Base-by-base conservation (phyloP, 306 rosid genomes). In the Quercus bicolor region DNA sequence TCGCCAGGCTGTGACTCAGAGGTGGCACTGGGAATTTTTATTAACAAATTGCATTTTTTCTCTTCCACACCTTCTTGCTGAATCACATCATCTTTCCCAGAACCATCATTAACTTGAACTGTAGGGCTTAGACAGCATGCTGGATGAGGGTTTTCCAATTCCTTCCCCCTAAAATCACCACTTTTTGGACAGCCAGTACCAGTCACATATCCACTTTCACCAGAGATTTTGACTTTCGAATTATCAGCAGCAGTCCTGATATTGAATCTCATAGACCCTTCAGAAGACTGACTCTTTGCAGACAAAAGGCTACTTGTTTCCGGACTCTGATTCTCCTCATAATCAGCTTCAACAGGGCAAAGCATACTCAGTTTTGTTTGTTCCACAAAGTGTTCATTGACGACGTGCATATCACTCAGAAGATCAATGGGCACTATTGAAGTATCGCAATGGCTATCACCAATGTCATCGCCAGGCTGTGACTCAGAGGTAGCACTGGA, bases 71-170 rank as follows among this genome's bases (percentile, higher is more conserved):
- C 56, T 19, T 37, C 68, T 23, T 26, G 68, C 51, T 73, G 53
- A 15, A 31, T 51, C 29, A 2, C 16, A 55, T 73, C 33, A 2
- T 57, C 55, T 31, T 37, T 15, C 2, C n/a, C 69, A 60, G 56
- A 65, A 19, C 57, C 77, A 72, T 20, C 70, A 52, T 69, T 76
- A 51, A 78, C 60, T 71, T 52, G 81, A 70, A 70, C 12, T 70
- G 4, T 56, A 77, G 72, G 19, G 61, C 59, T 51, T 79, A 23
- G 34, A 31, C 53, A 68, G 26, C 56, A 34, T 5, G 56, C 31
- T 21, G 15, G 14, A 37, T 19, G 56, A 24, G 74, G 77, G 57
- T 51, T 76, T 79, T 54, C 78, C 12, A 13, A 33, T 64, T 76
- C 70, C 70, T 29, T 74, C 34, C 21, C 19, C 54, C 51, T 8